Base-by-base conservation (phyloP, 805 yeast genomes). In the Candida easanensis region DNA sequence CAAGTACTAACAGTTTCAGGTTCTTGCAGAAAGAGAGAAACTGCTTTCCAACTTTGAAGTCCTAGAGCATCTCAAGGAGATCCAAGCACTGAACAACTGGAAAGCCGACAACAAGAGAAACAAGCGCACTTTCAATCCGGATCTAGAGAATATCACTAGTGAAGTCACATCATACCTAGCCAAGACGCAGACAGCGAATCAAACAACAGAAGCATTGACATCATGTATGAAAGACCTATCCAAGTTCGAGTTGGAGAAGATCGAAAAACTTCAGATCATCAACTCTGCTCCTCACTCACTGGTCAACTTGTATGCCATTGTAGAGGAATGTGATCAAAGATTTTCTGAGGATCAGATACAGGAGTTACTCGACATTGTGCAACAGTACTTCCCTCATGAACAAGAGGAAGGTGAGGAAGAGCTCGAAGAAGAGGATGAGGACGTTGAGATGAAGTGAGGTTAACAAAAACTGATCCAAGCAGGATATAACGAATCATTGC, bases 311-410 rank as follows among this genome's bases (percentile, higher is more conserved):
- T 88, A 80, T 60, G 74, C 93, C 0, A 67, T 91, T 22, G 80
- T 91, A 1, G 99, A 91, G 59, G 98, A 93, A 59, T 91, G 96
- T 63, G 99, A 91, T 53, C 80, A 79, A 48, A 71, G 99, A 53
- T 84, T 89, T 54, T 65, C 68, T n/a, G 87, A 85, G 46, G 84
- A 77, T 1, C 73, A 81, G 46, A 72, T 86, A 38, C 76, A 79
- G 36, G 66, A 69, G 4, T 74, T 91, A 2, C 50, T 91, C 23
- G 75, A 66, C 5, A 71, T 80, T 39, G 70, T 88, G 16, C 56
- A 64, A n/a, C 70, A 70, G 31, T 66, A 74, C 42, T 77, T 79
- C 58, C 87, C 85, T 9, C 39, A 33, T 14, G 39, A 34, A 4
- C 45, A 26, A n/a, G 44, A 14, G 3, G 48, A 36, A 18, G 51